Evolutionary conservation across 306 rosid genomes (phyloP), one percentile per base, ranked within the genome.

Genomic region (Rosa multiflora): DNA sequence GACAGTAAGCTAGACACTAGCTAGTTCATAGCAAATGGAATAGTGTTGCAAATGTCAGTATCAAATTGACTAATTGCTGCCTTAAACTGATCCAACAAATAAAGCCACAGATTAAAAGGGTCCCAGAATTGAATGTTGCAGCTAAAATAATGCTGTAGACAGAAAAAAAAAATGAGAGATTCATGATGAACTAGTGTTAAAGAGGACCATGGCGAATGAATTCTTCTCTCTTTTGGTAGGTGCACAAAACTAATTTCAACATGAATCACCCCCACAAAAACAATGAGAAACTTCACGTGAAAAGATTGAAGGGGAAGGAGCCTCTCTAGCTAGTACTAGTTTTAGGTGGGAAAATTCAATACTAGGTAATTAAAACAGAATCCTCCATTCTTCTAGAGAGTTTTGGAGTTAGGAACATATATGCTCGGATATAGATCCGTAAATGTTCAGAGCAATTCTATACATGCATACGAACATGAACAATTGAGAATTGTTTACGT

Each of bases 281-380:
- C 70, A 66, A 26, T 46, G 39, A 17, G 6, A 75, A 10, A 8
- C 21, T 76, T 47, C 72, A 76, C 72, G 72, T 62, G 59, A 39
- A 35, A 15, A 29, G 29, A 69, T 69, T 69, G 5, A 76, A 62
- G 3, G 13, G 8, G 15, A 35, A 32, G 72, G 70, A 66, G 23
- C 70, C 23, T 66, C 23, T 64, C n/a, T 37, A 32, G 4, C n/a
- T 37, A 32, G 4, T 64, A 35, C 44, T 35, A 8, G 71, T 67
- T 67, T 14, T 46, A 11, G 72, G 61, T 76, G 70, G 32, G n/a
- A 67, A 32, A 40, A 39, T 39, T 18, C 10, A 47, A n/a, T 43
- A 43, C 78, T 75, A 59, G 89, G 87, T 82, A 73, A 26, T 26
- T 26, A 26, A 53, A 51, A 74, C 15, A 83, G 35, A 48, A 69